phyloP scores from a whole-genome alignment of 2,329 filamentous ascomycete species.

The Pleochaeta shiraiana region DNA sequence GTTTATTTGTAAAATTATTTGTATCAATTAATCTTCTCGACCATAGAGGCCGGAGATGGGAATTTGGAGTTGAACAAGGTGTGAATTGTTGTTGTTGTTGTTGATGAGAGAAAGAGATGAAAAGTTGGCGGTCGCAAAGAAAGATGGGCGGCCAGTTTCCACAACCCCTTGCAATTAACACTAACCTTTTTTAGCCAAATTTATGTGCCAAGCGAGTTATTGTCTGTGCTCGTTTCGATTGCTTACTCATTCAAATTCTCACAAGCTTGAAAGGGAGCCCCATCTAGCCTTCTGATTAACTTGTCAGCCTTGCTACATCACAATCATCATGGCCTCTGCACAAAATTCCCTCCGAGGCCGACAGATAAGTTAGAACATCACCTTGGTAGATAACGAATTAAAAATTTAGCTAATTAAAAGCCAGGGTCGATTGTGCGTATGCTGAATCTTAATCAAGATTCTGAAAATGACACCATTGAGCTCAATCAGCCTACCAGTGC shows the following conservation, averaged over 20 bases:
- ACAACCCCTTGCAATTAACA: not conserved
- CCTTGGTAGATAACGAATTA: constrained; percentile 6
- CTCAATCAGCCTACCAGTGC: constrained; percentile 37
- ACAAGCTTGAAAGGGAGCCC: too few relatives aligned
- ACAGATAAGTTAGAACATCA: constrained; percentile 38
- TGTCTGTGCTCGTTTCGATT: too few relatives aligned
- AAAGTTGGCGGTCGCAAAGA: constrained; percentile 1
- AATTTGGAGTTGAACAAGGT: constrained; percentile 6
- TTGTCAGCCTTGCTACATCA: constrained; percentile 13
- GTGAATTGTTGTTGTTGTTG: constrained; percentile 5
- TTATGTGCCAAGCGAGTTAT: too few relatives aligned
- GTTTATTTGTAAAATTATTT: constrained; percentile 18
- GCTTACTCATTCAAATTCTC: too few relatives aligned
- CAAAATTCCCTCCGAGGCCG: constrained; percentile 43
- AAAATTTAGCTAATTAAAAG: constrained; percentile 4
- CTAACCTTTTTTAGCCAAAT: not conserved
- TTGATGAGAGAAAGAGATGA: constrained; percentile 3
- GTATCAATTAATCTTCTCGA: constrained; percentile 14
- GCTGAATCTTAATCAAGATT: constrained; percentile 72
- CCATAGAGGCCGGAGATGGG: constrained; percentile 12
- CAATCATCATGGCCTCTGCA: constrained; percentile 28
- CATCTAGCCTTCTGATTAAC: too few relatives aligned
- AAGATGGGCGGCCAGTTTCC: not conserved
- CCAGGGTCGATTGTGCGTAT: constrained; percentile 85
- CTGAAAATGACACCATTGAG: constrained; percentile 29